These are phyloP conservation scores for Sclerotiophoma versabilis DNA, from an alignment of 2,329 filamentous ascomycete species.

Conservation along the genomic window DNA sequence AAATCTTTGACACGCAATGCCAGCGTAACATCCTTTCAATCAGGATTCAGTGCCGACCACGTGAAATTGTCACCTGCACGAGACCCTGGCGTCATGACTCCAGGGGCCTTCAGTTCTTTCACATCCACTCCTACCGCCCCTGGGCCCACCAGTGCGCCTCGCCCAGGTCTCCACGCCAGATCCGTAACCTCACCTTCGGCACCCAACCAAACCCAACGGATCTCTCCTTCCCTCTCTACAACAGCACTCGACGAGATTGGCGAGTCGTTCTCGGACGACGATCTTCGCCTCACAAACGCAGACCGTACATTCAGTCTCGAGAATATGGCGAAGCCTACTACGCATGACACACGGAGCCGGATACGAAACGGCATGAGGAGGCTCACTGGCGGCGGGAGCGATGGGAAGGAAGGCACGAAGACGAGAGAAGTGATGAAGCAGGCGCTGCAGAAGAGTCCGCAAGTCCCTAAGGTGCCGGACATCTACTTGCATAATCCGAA, in stretches of 20 bases:
- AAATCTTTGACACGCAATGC: conserved; percentile 78
- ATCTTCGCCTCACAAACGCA: conserved; percentile 51
- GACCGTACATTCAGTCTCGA: conserved; percentile 41
- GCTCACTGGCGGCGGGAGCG: conserved; percentile 64
- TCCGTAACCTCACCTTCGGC: conserved; percentile 83
- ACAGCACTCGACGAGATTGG: conserved; percentile 78
- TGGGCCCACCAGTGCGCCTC: conserved; percentile 24
- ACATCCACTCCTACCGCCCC: conserved; percentile 32
- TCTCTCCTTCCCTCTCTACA: conserved; percentile 62
- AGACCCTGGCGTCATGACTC: conserved; percentile 61
- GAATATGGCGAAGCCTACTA: conserved; percentile 66
- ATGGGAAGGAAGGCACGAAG: conserved; percentile 50
- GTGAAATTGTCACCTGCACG: conserved; percentile 65
- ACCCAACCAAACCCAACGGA: conserved; percentile 53
- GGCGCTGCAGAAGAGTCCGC: conserved; percentile 52
- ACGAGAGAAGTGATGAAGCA: conserved; percentile 46
- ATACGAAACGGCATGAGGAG: conserved; percentile 65
- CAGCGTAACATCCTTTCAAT: conserved; percentile 80
- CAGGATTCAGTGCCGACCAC: conserved; percentile 75
- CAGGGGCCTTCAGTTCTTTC: conserved; percentile 61
- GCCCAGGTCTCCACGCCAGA: conserved; percentile 77
- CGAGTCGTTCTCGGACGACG: conserved; percentile 80
- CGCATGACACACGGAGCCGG: conserved; percentile 59
- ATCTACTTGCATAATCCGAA: conserved; percentile 51
- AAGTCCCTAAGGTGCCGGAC: conserved; percentile 58